Percentiles rank a stretch among this genome's conserved stretches.
Conservation (phyloP, 495 filamentous ascomycete genomes). For the Oidiodendron maius region DNA sequence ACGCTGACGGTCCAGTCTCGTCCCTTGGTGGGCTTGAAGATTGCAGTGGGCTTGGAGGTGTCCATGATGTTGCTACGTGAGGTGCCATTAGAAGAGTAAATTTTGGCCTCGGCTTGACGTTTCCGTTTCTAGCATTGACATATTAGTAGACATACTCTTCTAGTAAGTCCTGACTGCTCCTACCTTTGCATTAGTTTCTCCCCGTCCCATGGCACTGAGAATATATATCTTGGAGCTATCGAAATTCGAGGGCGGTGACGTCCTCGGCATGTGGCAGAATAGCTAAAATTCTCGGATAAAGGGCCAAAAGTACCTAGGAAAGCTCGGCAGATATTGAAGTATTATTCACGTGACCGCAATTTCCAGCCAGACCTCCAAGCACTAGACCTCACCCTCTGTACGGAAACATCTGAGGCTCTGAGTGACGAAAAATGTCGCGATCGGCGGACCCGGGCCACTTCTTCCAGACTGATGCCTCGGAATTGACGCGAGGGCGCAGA, state of each 20-base stretch:
- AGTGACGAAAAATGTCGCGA: slow-evolving; percentile 56
- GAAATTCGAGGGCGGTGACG: too few relatives aligned
- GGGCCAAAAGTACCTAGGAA: too few relatives aligned
- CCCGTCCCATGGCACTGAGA: slow-evolving; percentile 20
- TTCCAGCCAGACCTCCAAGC: too few relatives aligned
- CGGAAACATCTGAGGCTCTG: too few relatives aligned
- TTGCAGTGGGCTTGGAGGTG: slow-evolving; percentile 51
- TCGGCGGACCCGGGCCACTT: slow-evolving; percentile 67
- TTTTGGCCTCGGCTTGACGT: slow-evolving; percentile 18
- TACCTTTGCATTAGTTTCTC: slow-evolving; percentile 23
- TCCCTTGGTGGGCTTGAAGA: slow-evolving; percentile 42
- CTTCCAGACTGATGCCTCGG: slow-evolving; percentile 81
- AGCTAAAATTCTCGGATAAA: too few relatives aligned
- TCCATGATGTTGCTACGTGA: slow-evolving; percentile 22
- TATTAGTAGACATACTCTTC: not conserved
- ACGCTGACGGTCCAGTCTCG: slow-evolving; percentile 48
- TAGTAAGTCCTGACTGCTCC: not conserved
- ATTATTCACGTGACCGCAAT: too few relatives aligned
- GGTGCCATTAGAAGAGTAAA: slow-evolving; percentile 14
- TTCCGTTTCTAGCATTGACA: slow-evolving; percentile 21
- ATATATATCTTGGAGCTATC: too few relatives aligned
- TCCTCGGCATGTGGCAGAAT: too few relatives aligned
- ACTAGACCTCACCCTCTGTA: too few relatives aligned
- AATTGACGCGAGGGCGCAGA: slow-evolving; percentile 66
- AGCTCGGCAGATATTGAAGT: too few relatives aligned